Conservation (phyloP, 2,329 filamentous ascomycete genomes). For the Chrysosporium keratinophilum region DNA sequence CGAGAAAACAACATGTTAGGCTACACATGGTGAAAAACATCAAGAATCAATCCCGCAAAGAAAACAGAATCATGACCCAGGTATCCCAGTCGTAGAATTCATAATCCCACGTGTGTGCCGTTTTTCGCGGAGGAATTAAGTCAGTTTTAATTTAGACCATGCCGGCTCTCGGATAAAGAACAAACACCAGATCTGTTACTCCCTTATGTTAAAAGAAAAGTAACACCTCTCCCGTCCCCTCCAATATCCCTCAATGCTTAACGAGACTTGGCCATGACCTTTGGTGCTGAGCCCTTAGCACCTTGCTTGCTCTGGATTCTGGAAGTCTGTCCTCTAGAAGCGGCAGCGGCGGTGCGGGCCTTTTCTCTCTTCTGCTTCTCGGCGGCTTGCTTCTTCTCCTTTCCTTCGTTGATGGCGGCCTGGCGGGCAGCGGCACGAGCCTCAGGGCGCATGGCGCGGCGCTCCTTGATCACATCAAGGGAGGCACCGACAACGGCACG, state of each 20-base stretch:
- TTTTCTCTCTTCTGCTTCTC: constrained; percentile 98
- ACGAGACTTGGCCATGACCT: constrained; percentile 78
- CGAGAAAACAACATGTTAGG: constrained; percentile 2
- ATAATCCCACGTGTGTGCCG: constrained; percentile 4
- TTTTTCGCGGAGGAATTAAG: constrained; percentile 6
- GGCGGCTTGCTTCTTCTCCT: constrained; percentile 90
- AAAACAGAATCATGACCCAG: constrained; percentile 5
- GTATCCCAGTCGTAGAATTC: constrained; percentile 8
- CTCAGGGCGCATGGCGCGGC: constrained; percentile 87
- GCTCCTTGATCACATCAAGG: constrained; percentile 99
- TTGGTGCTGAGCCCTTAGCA: constrained; percentile 76
- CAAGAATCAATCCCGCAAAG: constrained; percentile 1
- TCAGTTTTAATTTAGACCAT: constrained; percentile 9
- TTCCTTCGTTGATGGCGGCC: constrained; percentile 89
- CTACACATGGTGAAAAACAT: not conserved
- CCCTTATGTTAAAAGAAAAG: constrained; percentile 8
- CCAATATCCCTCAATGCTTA: constrained; percentile 40
- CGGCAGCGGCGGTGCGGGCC: constrained; percentile 73
- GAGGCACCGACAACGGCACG: constrained; percentile 98
- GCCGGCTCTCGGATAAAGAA: constrained; percentile 10
- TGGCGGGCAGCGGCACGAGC: constrained; percentile 83
- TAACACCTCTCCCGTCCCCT: not conserved
- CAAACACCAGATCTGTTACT: constrained; percentile 9
- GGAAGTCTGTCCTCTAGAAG: constrained; percentile 64
- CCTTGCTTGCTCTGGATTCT: constrained; percentile 95